phyloP scores from a whole-genome alignment of 257 asterid genomes.

The Solanum corneliomulleri region DNA sequence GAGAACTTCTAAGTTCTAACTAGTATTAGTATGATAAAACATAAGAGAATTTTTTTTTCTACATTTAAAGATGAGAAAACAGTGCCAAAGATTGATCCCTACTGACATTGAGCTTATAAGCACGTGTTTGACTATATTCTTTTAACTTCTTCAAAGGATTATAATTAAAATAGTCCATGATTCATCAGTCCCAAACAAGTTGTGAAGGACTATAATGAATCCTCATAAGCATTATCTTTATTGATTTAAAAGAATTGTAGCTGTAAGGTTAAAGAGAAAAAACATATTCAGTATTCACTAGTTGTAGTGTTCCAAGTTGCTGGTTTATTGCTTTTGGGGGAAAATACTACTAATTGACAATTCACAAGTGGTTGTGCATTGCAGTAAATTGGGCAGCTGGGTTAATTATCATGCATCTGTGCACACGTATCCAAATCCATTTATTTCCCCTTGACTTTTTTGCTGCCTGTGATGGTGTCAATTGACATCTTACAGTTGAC shows the following conservation, averaged over 20 bases:
- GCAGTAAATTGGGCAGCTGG: background rate
- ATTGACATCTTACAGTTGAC: background rate
- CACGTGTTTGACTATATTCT: background rate
- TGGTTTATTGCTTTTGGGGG: background rate
- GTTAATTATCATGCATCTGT: background rate
- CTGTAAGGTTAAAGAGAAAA: background rate
- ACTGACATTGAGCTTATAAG: background rate
- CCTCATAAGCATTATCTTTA: background rate
- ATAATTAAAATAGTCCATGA: background rate
- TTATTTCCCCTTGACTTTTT: background rate
- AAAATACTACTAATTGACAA: background rate
- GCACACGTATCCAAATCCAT: background rate
- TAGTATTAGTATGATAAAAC: background rate
- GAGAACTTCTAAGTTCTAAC: background rate
- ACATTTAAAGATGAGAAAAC: background rate
- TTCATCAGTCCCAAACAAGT: background rate
- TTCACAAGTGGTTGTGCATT: background rate
- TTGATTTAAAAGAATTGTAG: background rate
- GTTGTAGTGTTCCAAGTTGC: background rate
- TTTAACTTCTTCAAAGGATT: background rate
- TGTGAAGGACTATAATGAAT: background rate
- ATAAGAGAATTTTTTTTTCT: background rate
- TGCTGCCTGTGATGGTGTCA: background rate
- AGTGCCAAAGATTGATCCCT: too few relatives aligned
- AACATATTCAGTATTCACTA: background rate